Evolutionary conservation across 2,329 filamentous ascomycete species (phyloP), one percentile per base, ranked within the genome.

Genomic region (Macrophomina phaseolina): DNA sequence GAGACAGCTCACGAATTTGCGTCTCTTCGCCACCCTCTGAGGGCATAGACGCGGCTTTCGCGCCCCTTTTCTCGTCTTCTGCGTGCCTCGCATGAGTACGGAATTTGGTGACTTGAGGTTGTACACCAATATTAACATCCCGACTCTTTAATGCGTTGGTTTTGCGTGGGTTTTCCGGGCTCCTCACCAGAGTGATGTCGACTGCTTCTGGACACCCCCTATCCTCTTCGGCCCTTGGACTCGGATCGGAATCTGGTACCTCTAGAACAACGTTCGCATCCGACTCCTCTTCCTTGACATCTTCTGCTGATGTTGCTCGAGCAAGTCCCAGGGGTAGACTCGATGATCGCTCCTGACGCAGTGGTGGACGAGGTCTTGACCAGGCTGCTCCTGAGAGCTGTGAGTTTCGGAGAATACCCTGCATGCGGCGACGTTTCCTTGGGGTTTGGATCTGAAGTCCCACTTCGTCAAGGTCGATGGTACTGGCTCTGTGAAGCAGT

Each of bases 381-480:
- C 63, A 48, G 9, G n/a, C 18, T 3, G 9, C 8, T 8, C 60
- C 66, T 16, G 61, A 51, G 5, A 34, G 48, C 45, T 65, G 58
- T 30, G 68, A 70, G 28, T 63, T 64, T 40, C 67, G 34, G 38
- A 61, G 32, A 8, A 38, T 6, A 12, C 66, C 55, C 34, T 38
- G 40, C 62, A 58, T 32, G 12, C 61, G 45, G n/a, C 52, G 68
- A 16, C 67, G 70, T 63, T 71, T 74, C 28, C 71, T 70, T 11
- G 80, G 78, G 5, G 79, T 81, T 14, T 75, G 69, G 12, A 76
- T 68, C 32, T 68, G 69, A 14, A 71, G 70, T 2, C 72, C 72
- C 6, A 79, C 67, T 16, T 76, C 76, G 67, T 84, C 82, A 2
- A 84, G 74, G 70, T 84, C 82, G 38, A 83, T 78, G 1, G 79